Percentiles rank a stretch among this genome's conserved stretches.
Evolutionary conservation across 129 eudicot species (phyloP).

Genomic region (Gnaphalium uliginosum): DNA sequence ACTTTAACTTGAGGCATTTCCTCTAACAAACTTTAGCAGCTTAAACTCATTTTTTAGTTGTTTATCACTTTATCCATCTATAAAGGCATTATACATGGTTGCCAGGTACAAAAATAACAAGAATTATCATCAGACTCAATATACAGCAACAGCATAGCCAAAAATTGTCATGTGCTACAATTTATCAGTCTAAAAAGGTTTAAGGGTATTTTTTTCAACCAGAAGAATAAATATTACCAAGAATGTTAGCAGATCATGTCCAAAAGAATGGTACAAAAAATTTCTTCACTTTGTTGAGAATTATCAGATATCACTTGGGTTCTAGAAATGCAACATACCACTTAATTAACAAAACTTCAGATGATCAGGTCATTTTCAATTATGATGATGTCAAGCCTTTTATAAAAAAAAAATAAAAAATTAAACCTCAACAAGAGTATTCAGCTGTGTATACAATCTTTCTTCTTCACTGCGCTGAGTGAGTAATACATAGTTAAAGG

Average conservation of each 20-base stretch:
- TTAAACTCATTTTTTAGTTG: background rate
- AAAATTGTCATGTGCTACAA: background rate
- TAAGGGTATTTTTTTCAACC: slow-evolving; percentile 7
- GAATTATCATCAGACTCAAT: slow-evolving; percentile 9
- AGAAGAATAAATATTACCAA: background rate
- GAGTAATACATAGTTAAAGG: background rate
- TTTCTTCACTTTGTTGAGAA: background rate
- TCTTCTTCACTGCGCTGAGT: background rate
- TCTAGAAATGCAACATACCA: slow-evolving; percentile 6
- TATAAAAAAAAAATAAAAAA: background rate
- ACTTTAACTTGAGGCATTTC: background rate
- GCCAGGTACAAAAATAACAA: background rate
- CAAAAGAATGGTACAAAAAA: slow-evolving; percentile 8
- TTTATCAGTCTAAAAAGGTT: background rate
- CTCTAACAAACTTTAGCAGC: background rate
- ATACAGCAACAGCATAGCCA: background rate
- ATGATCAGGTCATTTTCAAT: background rate
- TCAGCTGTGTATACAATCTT: background rate
- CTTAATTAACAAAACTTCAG: slow-evolving; percentile 5
- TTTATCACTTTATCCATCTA: slow-evolving; percentile 5
- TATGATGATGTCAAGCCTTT: slow-evolving; percentile 18
- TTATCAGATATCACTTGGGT: background rate
- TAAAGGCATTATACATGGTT: slow-evolving; percentile 11
- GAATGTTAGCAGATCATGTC: slow-evolving; percentile 7
- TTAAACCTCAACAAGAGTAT: background rate